Base-by-base conservation (phyloP, 805 yeast species). In the Ogataea trehaloabstinens region DNA sequence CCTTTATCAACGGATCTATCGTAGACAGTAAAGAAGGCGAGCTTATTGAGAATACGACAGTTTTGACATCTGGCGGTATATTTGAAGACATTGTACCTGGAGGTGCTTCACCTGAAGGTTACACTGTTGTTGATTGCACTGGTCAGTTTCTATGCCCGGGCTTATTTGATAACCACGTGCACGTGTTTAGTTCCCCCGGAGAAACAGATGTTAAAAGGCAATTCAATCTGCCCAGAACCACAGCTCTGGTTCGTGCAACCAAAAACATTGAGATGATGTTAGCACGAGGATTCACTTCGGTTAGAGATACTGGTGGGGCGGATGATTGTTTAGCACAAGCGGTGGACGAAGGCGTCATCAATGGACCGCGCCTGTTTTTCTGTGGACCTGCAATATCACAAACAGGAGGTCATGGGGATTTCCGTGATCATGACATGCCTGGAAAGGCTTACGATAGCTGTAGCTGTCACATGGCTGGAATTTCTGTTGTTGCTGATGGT, bases 401-500 rank as follows among this genome's bases (percentile, higher is more conserved):
- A 38, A 57, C 62, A 4, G 62, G 60, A 18, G 62, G 61, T 2
- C 62, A 56, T 45, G 59, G 52, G 11, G 60, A 57, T 37, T 30
- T 51, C 41, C 37, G 57, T 25, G 48, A 47, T 20, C 45, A 30
- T 6, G 54, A 47, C 15, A 32, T 54, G 21, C 57, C 58, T 12
- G 50, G 45, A 15, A 51, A 48, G n/a, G 48, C 54, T 1, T 45
- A 45, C 24, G 57, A 50, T 27, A 46, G 55, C 31, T 57, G 62
- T 31, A 40, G 34, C 11, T 57, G 61, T 30, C 59, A 57, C 42
- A 27, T 49, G 37, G 38, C 38, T 15, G 19, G 37, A n/a, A 30
- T 57, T 6, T 54, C 53, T 6, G 41, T 35, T 20, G 49, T 57
- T 21, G 59, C 55, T 7, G 62, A 57, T 34, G 62, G 61, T 19